Evolutionary conservation across 139 green algal genomes (phyloP).

Genomic region (Penium margaritaceum): DNA sequence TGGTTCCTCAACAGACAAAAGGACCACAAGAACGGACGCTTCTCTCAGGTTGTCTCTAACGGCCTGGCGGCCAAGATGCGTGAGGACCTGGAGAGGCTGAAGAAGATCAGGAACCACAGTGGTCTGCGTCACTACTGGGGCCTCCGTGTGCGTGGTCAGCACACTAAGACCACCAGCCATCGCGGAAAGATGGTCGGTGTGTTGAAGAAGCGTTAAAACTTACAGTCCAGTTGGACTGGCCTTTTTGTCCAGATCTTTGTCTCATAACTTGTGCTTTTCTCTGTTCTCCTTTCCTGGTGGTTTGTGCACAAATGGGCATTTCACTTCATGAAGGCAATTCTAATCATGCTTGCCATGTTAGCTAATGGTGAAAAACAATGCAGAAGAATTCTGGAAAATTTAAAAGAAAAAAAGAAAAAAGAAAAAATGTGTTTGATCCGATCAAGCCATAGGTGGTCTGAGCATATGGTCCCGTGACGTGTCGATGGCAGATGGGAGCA

Average conservation of each 20-base stretch:
- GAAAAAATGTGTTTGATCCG: too few species aligned
- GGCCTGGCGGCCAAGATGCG: conserved; percentile 70
- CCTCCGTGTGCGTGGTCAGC: conserved; percentile 91
- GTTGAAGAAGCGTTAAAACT: conserved; percentile 25
- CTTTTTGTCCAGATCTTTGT: too few species aligned
- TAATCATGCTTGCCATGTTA: background rate
- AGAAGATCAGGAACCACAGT: conserved; percentile 93
- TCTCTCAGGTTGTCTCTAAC: conserved; percentile 24
- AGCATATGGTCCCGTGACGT: too few species aligned
- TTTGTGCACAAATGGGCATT: background rate
- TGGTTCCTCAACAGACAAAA: conserved; percentile 99
- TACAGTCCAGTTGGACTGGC: too few species aligned
- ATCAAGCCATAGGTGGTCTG: too few species aligned
- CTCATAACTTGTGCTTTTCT: too few species aligned
- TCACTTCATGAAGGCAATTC: background rate
- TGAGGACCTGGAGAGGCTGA: conserved; percentile 95
- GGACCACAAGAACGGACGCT: conserved; percentile 38
- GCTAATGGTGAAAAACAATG: background rate
- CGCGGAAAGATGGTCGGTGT: conserved; percentile 83
- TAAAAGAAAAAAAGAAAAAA: conserved; percentile 1
- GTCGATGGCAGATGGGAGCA: too few species aligned
- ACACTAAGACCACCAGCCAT: conserved; percentile 97
- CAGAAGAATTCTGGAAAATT: background rate
- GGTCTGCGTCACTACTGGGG: conserved; percentile 97
- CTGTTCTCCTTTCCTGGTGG: too few species aligned